phyloP scores from a whole-genome alignment of 257 asterid genomes.

The Knoxia roxburghii region DNA sequence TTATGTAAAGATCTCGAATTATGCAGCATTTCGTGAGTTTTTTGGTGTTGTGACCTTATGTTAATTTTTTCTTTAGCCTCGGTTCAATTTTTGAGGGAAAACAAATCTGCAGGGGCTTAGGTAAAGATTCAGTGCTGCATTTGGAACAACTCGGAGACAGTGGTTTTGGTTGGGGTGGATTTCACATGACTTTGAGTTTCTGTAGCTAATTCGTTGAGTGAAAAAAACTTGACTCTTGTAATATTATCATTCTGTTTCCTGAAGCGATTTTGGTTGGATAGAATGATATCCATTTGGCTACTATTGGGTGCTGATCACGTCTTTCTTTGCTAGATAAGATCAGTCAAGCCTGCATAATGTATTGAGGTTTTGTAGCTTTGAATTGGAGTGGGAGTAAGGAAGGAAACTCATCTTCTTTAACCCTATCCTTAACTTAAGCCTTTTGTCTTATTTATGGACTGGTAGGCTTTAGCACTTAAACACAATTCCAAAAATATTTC shows the following conservation, averaged over 20 bases:
- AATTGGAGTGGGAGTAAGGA: background rate
- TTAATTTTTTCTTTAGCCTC: no score
- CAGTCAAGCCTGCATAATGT: background rate
- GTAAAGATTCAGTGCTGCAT: background rate
- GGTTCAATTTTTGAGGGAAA: background rate
- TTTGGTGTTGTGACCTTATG: background rate
- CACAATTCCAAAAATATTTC: background rate
- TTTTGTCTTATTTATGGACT: background rate
- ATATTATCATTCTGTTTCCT: background rate
- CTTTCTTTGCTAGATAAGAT: background rate
- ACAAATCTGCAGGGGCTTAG: background rate
- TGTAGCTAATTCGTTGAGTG: background rate
- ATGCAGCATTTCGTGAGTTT: background rate
- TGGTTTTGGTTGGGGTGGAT: background rate
- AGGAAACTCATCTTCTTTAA: background rate
- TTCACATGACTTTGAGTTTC: background rate
- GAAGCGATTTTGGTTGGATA: background rate
- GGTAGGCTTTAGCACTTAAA: background rate
- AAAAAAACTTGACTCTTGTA: background rate
- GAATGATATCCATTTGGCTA: background rate
- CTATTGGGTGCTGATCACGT: background rate
- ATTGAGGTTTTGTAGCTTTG: background rate
- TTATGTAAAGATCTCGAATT: background rate
- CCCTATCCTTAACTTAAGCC: background rate
- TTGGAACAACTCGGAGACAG: background rate